Percentiles rank a stretch among this genome's conserved stretches.
Evolutionary conservation across 1,284 basidiomycete genomes (phyloP).

Genomic region (Ustilago lituana): DNA sequence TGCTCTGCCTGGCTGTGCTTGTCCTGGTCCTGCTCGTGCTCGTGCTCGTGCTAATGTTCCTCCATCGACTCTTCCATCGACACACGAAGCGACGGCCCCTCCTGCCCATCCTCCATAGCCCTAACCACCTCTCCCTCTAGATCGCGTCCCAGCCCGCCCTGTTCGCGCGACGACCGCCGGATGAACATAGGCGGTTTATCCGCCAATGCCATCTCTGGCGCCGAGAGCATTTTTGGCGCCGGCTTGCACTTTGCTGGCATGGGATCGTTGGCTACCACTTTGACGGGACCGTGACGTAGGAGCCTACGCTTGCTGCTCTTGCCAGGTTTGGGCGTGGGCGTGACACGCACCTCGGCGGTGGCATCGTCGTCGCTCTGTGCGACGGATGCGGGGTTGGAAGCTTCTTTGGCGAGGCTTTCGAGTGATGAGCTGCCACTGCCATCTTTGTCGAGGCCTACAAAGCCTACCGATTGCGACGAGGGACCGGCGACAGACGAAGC

Average conservation of each 20-base stretch:
- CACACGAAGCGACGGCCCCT: conserved; percentile 34
- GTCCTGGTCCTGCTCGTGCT: no score
- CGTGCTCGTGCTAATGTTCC: no score
- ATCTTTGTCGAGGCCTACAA: not conserved
- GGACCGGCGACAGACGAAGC: conserved; percentile 7
- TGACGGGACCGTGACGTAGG: conserved; percentile 35
- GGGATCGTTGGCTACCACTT: conserved; percentile 35
- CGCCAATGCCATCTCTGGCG: conserved; percentile 38
- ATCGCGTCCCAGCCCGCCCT: conserved; percentile 60
- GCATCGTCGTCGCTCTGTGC: conserved; percentile 32
- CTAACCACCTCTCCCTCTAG: conserved; percentile 56
- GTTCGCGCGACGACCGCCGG: conserved; percentile 53
- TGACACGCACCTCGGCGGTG: not conserved
- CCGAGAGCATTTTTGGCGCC: conserved; percentile 25
- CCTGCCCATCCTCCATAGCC: conserved; percentile 42
- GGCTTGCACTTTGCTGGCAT: conserved; percentile 26
- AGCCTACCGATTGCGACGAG: conserved; percentile 3
- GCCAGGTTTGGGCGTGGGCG: conserved; percentile 2
- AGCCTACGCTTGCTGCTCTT: conserved; percentile 38
- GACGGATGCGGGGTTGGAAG: conserved; percentile 3
- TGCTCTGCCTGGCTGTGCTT: no score
- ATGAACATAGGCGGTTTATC: conserved; percentile 50
- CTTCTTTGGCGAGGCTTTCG: conserved; percentile 8
- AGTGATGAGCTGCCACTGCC: not conserved
- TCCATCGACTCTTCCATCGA: conserved; percentile 28